Percentiles rank a stretch among this genome's conserved stretches.
phyloP scores from a whole-genome alignment of 192 early-diverging fungal genomes.

The Cetraspora pellucida region DNA sequence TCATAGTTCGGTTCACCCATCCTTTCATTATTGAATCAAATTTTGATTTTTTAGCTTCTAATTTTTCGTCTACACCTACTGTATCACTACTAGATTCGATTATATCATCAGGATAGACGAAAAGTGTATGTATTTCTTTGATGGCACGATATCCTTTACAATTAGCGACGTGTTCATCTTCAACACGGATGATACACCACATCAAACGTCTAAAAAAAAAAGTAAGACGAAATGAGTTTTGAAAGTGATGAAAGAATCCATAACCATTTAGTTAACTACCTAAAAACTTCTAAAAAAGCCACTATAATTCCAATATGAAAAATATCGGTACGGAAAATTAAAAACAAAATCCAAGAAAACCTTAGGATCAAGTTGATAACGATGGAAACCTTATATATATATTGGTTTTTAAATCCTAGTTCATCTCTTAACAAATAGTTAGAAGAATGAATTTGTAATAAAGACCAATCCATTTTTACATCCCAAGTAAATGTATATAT shows the following conservation, averaged over 20 bases:
- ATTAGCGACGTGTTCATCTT: background rate
- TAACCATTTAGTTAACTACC: conserved; percentile 27
- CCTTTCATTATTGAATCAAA: too few relatives aligned
- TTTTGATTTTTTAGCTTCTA: background rate
- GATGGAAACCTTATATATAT: conserved; percentile 71
- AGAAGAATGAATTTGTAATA: conserved; percentile 53
- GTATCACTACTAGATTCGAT: background rate
- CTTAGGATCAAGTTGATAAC: conserved; percentile 64
- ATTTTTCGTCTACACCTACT: background rate
- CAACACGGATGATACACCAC: background rate
- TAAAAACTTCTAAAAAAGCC: conserved; percentile 37
- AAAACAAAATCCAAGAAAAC: conserved; percentile 63
- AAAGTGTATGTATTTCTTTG: background rate
- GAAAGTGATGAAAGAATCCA: too few relatives aligned
- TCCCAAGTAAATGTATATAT: conserved; percentile 63
- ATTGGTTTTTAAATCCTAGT: conserved; percentile 52
- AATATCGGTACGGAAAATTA: conserved; percentile 1
- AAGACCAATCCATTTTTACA: conserved; percentile 65
- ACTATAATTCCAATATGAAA: conserved; percentile 26
- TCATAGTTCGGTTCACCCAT: too few relatives aligned
- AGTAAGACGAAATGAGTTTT: background rate
- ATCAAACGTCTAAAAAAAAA: background rate
- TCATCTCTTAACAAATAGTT: conserved; percentile 61
- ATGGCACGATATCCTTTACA: background rate
- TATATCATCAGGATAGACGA: background rate